phyloP scores from a whole-genome alignment of 768 basidiomycete genomes.

The Suillus fuscotomentosus region DNA sequence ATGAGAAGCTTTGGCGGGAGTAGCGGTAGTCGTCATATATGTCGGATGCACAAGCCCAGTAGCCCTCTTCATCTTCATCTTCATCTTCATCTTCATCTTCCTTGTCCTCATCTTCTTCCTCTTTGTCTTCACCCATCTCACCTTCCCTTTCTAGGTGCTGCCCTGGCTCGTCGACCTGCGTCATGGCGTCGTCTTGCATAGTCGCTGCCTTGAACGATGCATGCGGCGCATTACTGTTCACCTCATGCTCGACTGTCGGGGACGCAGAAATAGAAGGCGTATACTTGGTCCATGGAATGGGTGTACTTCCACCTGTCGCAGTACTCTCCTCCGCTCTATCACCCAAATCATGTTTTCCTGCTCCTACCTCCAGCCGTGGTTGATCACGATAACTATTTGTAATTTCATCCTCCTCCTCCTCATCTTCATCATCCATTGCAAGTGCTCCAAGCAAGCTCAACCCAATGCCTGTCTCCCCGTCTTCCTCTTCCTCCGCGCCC shows the following conservation, averaged over 20 bases:
- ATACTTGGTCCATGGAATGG: constrained; percentile 31
- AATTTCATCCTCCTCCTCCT: constrained; percentile 19
- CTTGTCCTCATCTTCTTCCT: constrained; percentile 21
- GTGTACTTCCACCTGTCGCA: constrained; percentile 6
- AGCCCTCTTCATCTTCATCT: constrained; percentile 31
- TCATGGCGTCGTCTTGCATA: not conserved
- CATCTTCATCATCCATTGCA: constrained; percentile 30
- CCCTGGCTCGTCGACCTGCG: not conserved
- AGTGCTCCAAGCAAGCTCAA: constrained; percentile 59
- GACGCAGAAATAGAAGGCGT: constrained; percentile 22
- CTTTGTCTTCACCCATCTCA: constrained; percentile 13
- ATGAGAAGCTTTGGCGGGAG: constrained; percentile 55
- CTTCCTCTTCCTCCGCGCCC: constrained; percentile 38
- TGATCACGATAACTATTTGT: constrained; percentile 15
- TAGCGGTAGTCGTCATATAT: constrained; percentile 84
- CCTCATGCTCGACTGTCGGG: not conserved
- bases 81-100: constrained; percentile 33
- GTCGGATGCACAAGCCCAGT: constrained; percentile 70
- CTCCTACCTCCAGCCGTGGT: not conserved
- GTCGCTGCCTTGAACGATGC: not conserved
- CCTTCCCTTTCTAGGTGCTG: constrained; percentile 1
- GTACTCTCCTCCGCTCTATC: constrained; percentile 7
- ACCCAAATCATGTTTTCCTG: constrained; percentile 3
- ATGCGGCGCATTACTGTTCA: not conserved
- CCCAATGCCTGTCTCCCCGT: constrained; percentile 69